A percentile compares a stretch with the other conserved stretches of the same genome.
Evolutionary conservation across 345 rosid genomes (phyloP).

Genomic region (Salix brachista): DNA sequence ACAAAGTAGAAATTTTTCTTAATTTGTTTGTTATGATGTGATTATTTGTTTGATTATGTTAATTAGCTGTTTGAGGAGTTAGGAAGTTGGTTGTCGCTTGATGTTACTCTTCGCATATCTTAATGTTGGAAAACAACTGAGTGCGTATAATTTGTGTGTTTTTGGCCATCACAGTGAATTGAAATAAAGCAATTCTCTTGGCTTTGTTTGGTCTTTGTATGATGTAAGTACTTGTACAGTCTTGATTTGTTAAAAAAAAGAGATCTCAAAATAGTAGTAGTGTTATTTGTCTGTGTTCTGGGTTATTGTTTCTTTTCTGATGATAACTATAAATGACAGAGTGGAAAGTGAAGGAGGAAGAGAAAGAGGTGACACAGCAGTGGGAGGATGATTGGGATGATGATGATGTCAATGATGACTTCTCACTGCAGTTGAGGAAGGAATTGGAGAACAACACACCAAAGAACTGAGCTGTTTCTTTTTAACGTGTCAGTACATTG

Average conservation of each 20-base stretch:
- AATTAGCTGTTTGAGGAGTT: neutral
- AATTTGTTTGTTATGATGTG: neutral
- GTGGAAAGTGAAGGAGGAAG: constrained; percentile 76
- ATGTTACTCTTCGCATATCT: neutral
- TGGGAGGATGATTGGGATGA: constrained; percentile 99
- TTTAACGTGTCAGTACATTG: neutral
- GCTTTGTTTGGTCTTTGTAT: neutral
- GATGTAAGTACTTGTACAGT: neutral
- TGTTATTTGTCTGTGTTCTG: neutral
- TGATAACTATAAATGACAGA: constrained; percentile 32
- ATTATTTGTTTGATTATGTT: neutral
- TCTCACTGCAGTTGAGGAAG: constrained; percentile 80
- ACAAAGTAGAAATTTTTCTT: neutral
- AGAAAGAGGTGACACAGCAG: constrained; percentile 69
- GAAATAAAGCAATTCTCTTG: neutral
- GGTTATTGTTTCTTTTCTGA: neutral
- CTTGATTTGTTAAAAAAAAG: neutral
- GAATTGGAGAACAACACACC: constrained; percentile 57
- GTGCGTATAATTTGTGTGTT: neutral
- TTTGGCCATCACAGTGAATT: neutral
- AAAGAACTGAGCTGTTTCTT: constrained; percentile 26
- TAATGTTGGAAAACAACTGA: neutral
- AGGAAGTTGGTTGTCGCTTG: neutral
- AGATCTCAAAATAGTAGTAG: neutral
- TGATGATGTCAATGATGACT: constrained; percentile 85